Conservation (phyloP, 2,329 filamentous ascomycete species). For the Diplodia seriata region DNA sequence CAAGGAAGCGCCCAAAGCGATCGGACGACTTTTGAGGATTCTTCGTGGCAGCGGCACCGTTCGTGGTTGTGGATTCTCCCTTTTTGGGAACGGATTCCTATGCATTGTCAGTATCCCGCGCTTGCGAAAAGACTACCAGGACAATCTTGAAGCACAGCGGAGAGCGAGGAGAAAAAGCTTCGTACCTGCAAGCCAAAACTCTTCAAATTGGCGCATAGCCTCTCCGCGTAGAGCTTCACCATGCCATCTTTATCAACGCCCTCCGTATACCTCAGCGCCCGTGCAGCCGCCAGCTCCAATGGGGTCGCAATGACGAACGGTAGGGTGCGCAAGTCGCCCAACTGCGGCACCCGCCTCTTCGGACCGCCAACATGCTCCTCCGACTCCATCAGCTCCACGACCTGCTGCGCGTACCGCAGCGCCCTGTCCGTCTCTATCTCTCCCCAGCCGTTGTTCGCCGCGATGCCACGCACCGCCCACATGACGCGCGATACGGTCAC, state of each 20-base stretch:
- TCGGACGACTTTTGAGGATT: not conserved
- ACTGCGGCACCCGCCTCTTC: not conserved
- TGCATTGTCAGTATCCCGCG: not conserved
- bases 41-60: no score
- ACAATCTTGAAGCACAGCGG: not conserved
- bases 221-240: constrained; percentile 50
- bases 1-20: constrained; percentile 32
- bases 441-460: constrained; percentile 46
- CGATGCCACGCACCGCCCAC: constrained; percentile 45
- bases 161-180: not conserved
- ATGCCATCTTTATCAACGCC: constrained; percentile 46
- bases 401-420: constrained; percentile 47
- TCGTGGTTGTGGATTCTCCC: not conserved
- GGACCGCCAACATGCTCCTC: constrained; percentile 46
- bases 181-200: constrained; percentile 39
- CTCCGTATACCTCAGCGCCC: constrained; percentile 45
- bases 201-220: constrained; percentile 46
- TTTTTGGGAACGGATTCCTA: not conserved
- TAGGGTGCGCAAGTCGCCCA: constrained; percentile 43
- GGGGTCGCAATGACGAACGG: constrained; percentile 52
- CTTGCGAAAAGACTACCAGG: not conserved
- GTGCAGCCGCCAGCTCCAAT: constrained; percentile 53
- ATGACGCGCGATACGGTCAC: constrained; percentile 46
- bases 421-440: constrained; percentile 48
- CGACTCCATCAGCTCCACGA: constrained; percentile 52